These are phyloP conservation scores for Saccharomycopsis lassenensis DNA, from an alignment of 805 yeast species.

Conservation along the genomic window DNA sequence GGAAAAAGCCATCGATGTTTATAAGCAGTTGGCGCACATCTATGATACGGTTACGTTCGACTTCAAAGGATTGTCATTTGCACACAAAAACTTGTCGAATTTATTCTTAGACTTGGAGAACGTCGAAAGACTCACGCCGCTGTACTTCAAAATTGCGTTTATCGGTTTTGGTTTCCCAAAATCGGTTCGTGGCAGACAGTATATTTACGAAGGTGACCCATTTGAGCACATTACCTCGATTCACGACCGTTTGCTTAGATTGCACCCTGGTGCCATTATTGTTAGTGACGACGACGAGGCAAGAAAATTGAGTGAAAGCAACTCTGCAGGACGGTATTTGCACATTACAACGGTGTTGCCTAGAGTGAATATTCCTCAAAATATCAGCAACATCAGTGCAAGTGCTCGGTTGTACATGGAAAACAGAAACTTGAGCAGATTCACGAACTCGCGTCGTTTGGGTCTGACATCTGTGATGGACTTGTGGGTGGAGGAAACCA, in stretches of 20 bases:
- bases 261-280: conserved; percentile 76
- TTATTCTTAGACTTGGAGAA: conserved; percentile 58
- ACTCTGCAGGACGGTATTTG: conserved; percentile 62
- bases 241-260: conserved; percentile 59
- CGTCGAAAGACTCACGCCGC: conserved; percentile 63
- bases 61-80: conserved; percentile 61
- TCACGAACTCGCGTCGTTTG: conserved; percentile 57
- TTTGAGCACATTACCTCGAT: conserved; percentile 81
- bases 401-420: conserved; percentile 68
- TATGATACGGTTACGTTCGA: conserved; percentile 67
- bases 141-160: conserved; percentile 69
- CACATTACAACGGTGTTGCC: conserved; percentile 69
- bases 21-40: conserved; percentile 65
- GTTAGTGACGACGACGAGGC: conserved; percentile 49
- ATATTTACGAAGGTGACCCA: conserved; percentile 76
- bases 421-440: conserved; percentile 59
- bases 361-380: conserved; percentile 38
- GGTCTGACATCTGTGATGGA: conserved; percentile 63
- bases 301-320: conserved; percentile 33
- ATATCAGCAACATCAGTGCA: conserved; percentile 28
- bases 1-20: conserved; percentile 71
- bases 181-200: conserved; percentile 62
- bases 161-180: conserved; percentile 80
- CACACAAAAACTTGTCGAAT: conserved; percentile 55
- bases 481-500: conserved; percentile 82